Evolutionary conservation across 345 rosid genomes (phyloP).

Genomic region (Bruguiera sexangula): DNA sequence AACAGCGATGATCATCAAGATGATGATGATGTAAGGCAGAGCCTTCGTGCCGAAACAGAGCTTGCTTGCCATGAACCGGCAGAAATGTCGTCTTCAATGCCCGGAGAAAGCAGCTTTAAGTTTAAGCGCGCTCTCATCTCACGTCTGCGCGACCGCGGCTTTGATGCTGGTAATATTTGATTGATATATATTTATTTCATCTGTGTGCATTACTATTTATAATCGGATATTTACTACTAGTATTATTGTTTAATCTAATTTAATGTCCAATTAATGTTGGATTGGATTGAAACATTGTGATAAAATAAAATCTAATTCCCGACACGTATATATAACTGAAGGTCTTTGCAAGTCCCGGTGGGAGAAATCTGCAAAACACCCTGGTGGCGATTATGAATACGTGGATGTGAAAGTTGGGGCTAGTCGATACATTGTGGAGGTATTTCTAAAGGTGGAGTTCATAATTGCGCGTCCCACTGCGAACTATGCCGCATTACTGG

Average conservation of each 20-base stretch:
- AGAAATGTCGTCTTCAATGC: slow-evolving; percentile 18
- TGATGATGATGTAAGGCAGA: slow-evolving; percentile 25
- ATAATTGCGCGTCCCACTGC: slow-evolving; percentile 64
- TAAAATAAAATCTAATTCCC: too few relatives aligned
- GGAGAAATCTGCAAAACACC: slow-evolving; percentile 56
- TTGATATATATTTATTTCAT: background rate
- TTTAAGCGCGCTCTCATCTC: slow-evolving; percentile 53
- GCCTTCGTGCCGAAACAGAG: slow-evolving; percentile 32
- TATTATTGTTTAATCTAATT: too few relatives aligned
- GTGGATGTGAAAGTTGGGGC: slow-evolving; percentile 51
- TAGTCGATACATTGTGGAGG: slow-evolving; percentile 62
- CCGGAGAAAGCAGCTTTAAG: background rate
- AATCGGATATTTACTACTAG: too few relatives aligned
- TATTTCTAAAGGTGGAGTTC: slow-evolving; percentile 48
- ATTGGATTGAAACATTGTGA: too few relatives aligned
- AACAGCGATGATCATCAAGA: too few relatives aligned
- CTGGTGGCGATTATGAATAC: slow-evolving; percentile 60
- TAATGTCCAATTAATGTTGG: too few relatives aligned
- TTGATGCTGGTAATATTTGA: slow-evolving; percentile 64
- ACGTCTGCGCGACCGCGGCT: slow-evolving; percentile 49
- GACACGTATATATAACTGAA: slow-evolving; percentile 1
- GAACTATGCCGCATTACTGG: slow-evolving; percentile 39
- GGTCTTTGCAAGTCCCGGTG: slow-evolving; percentile 86
- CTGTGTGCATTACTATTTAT: background rate
- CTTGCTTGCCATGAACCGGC: slow-evolving; percentile 19